phyloP scores from a whole-genome alignment of 208 protist genomes.

The Naegleria lovaniensis region DNA sequence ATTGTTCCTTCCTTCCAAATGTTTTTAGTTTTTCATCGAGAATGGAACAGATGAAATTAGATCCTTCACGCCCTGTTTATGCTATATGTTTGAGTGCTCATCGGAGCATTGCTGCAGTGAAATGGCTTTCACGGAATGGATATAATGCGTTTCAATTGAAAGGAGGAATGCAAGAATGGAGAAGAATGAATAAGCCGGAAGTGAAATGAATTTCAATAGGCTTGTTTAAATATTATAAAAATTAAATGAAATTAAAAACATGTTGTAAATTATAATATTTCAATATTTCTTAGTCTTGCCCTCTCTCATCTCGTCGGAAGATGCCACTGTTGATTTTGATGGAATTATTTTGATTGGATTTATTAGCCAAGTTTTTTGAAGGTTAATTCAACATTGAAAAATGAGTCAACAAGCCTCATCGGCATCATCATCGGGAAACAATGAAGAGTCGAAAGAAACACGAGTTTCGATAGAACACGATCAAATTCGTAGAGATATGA shows the following conservation, averaged over 20 bases:
- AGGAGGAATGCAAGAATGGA: neutral
- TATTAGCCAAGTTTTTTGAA: no score
- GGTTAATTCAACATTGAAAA: no score
- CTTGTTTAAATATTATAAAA: no score
- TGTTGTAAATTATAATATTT: no score
- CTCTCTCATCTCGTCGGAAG: no score
- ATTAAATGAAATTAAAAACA: no score
- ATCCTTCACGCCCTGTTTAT: neutral
- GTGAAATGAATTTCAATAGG: no score
- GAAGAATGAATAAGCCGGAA: neutral
- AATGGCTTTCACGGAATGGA: neutral
- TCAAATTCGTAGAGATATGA: neutral
- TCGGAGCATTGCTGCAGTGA: neutral
- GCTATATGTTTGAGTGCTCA: neutral
- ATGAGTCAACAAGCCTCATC: neutral
- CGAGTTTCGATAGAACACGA: neutral
- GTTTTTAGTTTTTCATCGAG: neutral
- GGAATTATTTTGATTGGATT: no score
- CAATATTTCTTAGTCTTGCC: no score
- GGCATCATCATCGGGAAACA: neutral
- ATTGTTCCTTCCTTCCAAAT: neutral
- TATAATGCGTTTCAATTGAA: neutral
- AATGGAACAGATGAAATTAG: neutral
- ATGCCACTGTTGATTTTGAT: no score
- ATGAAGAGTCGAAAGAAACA: neutral